A percentile compares a stretch with the other conserved stretches of the same genome.
phyloP scores from a whole-genome alignment of 192 early-diverging fungal species.

The Linnemannia elongata region DNA sequence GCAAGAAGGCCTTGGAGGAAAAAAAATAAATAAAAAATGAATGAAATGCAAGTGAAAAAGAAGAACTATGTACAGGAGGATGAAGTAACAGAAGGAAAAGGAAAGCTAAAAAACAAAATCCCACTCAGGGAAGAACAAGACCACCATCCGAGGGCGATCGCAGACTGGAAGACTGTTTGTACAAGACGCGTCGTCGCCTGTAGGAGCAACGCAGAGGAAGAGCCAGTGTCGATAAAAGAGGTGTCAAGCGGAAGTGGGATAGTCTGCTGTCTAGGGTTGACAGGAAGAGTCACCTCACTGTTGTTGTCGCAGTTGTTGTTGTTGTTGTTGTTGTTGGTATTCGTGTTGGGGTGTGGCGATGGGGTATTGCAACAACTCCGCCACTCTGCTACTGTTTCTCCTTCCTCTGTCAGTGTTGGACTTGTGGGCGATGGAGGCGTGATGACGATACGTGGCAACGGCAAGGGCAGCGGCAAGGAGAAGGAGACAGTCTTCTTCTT shows the following conservation, averaged over 20 bases:
- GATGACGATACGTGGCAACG: not conserved
- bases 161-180: not conserved
- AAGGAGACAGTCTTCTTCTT: not conserved
- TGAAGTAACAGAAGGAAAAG: not conserved
- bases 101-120: not conserved
- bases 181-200: not conserved
- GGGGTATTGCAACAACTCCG: not conserved
- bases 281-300: too few species aligned
- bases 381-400: slow-evolving; percentile 1
- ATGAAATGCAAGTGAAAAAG: not conserved
- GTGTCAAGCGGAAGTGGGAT: not conserved
- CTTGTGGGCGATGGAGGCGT: not conserved
- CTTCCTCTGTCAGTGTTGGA: not conserved
- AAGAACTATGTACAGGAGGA: not conserved
- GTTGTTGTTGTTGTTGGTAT: not conserved
- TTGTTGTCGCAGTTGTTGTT: too few species aligned
- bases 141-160: not conserved
- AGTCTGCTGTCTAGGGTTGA: not conserved
- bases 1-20: not conserved
- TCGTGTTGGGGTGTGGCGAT: not conserved
- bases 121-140: not conserved
- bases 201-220: too few species aligned
- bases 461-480: not conserved
- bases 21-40: not conserved
- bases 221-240: too few species aligned